A percentile compares a stretch with the other conserved stretches of the same genome.
Evolutionary conservation across 1,284 basidiomycete species (phyloP).

Genomic region (Puccinia polysora): DNA sequence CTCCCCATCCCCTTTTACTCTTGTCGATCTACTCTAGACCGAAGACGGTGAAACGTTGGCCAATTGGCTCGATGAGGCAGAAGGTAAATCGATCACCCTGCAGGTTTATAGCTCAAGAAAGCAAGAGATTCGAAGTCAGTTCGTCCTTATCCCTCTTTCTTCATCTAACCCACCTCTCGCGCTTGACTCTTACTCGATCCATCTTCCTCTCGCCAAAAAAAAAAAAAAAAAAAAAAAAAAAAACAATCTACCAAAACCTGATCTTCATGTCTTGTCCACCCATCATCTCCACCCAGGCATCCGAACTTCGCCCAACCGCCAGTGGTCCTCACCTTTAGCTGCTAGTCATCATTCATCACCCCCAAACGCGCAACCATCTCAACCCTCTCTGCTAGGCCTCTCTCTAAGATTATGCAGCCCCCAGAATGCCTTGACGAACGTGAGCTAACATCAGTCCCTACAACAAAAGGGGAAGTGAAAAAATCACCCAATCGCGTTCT

Average conservation of each 20-base stretch:
- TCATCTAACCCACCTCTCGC: not conserved
- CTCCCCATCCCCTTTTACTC: not conserved
- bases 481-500: no score
- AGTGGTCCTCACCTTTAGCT: slow-evolving; percentile 29
- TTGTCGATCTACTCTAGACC: slow-evolving; percentile 40
- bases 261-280: slow-evolving; percentile 12
- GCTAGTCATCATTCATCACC: not conserved
- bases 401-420: slow-evolving; percentile 88
- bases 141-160: slow-evolving; percentile 9
- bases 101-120: slow-evolving; percentile 88
- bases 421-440: slow-evolving; percentile 74
- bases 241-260: slow-evolving; percentile 64
- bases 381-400: slow-evolving; percentile 76
- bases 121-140: slow-evolving; percentile 72
- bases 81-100: slow-evolving; percentile 71
- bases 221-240: no score
- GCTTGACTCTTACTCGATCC: no score
- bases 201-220: no score
- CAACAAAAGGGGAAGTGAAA: no score
- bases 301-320: slow-evolving; percentile 27
- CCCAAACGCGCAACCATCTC: slow-evolving; percentile 47
- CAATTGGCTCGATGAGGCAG: slow-evolving; percentile 68
- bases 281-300: slow-evolving; percentile 2
- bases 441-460: slow-evolving; percentile 44
- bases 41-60: slow-evolving; percentile 49